A percentile compares a stretch with the other conserved stretches of the same genome.
Conservation (phyloP, 2,329 filamentous ascomycete species). For the Aspergillus oerlinghausenensis region DNA sequence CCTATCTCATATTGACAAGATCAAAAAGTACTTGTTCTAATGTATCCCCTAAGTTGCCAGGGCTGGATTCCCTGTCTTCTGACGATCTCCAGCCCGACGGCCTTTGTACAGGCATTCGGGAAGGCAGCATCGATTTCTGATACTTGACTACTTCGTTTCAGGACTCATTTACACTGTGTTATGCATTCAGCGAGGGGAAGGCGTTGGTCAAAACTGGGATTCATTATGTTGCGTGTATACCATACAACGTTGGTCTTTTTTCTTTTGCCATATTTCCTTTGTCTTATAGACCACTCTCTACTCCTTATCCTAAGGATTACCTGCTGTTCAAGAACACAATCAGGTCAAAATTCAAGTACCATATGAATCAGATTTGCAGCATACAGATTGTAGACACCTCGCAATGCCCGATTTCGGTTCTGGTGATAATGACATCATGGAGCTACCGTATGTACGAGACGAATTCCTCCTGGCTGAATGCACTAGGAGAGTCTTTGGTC, state of each 20-base stretch:
- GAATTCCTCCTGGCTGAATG: neutral
- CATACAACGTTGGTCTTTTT: constrained; percentile 9
- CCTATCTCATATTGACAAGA: constrained; percentile 3
- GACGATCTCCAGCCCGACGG: constrained; percentile 24
- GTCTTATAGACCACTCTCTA: constrained; percentile 15
- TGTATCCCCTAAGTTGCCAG: constrained; percentile 21
- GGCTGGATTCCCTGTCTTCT: constrained; percentile 32
- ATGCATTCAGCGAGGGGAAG: constrained; percentile 22
- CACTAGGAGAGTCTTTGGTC: neutral
- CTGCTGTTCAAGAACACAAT: neutral
- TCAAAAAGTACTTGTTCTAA: constrained; percentile 15
- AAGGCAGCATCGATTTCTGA: constrained; percentile 19
- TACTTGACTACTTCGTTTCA: constrained; percentile 6
- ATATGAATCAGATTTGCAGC: neutral
- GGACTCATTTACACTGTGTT: constrained; percentile 4
- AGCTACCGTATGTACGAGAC: neutral
- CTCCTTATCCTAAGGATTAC: neutral
- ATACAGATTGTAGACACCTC: neutral
- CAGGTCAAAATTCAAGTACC: neutral
- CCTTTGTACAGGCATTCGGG: constrained; percentile 17
- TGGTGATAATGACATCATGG: neutral
- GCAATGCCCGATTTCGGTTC: neutral
- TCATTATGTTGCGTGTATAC: constrained; percentile 12
- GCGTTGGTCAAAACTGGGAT: constrained; percentile 15
- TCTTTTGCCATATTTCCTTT: constrained; percentile 3